Base-by-base conservation (phyloP, 805 yeast genomes). In the Metschnikowia vanudenii region DNA sequence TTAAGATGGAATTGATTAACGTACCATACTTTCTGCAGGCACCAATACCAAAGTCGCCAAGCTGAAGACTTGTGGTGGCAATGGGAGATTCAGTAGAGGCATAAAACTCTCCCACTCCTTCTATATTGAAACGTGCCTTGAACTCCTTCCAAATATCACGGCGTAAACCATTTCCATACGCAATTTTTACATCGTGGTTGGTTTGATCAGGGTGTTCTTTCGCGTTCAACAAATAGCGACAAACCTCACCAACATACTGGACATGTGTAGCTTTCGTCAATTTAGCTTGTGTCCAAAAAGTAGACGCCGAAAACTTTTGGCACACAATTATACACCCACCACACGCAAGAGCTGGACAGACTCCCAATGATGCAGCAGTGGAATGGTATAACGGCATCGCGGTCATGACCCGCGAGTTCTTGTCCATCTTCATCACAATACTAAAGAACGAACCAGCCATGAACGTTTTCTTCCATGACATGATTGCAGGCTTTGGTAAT, bases 301-400 rank as follows among this genome's bases (percentile, higher is more conserved):
- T 80, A 3, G 85, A 75, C 6, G 92, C 83, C 1, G 96, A 86
- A 63, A 92, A 91, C 63, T 86, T 88, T 53, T 82, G 83, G 22
- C 92, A 82, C 19, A 92, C 64, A 0, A 94, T 86, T 39, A 85
- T 79, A 53, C 90, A 80, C 0, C 85, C 94, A 41, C 96, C 96
- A 36, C 68, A 70, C 4, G 65, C 60, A 26, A 76, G 56, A 0
- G 84, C 73, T 1, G 96, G 90, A 59, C 91, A 74, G 5, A 85
- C 80, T 11, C 97, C 97, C 45, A 91, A 68, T 65, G 89, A 76
- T 0, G 96, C 86, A 3, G 97, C 97, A 0, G 97, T 91, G 1
- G 96, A 88, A 64, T 91, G 98, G 62, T 92, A 91, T 50, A 92
- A 71, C 1, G 98, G 98, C 98, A 91, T 91, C 1, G 96, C 88